Conservation (phyloP, 306 rosid species). For the Pyrus communis region DNA sequence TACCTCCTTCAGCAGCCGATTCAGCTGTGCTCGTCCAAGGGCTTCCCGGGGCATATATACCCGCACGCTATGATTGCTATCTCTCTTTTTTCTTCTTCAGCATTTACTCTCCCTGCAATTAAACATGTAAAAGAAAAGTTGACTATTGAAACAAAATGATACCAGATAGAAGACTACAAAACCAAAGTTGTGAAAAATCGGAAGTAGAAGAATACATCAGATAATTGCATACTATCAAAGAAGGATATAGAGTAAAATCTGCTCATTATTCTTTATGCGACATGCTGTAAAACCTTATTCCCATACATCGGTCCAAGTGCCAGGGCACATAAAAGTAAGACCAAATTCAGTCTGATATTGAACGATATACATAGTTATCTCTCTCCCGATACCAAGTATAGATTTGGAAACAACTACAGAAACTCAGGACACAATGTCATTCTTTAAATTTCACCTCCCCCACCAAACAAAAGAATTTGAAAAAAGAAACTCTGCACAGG, state of each 20-base stretch:
- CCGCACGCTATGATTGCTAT: neutral
- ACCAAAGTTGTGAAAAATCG: neutral
- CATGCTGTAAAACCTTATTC: neutral
- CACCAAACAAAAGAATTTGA: neutral
- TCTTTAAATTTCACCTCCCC: neutral
- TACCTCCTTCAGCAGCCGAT: conserved; percentile 39
- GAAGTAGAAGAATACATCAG: neutral
- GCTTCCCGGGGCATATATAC: conserved; percentile 12
- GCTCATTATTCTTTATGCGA: neutral
- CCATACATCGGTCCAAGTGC: neutral
- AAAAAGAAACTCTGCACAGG: neutral
- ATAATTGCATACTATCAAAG: neutral
- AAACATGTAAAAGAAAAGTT: neutral
- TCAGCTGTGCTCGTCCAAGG: neutral
- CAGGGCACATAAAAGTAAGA: neutral
- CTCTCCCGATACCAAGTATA: neutral
- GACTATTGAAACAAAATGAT: neutral
- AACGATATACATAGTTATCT: neutral
- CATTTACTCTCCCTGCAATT: conserved; percentile 12
- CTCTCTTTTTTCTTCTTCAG: conserved; percentile 7
- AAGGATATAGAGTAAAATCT: neutral
- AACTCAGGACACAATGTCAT: neutral
- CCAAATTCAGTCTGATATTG: neutral
- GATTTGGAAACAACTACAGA: neutral
- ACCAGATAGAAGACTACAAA: neutral